Percentiles rank a stretch among this genome's conserved stretches.
These are phyloP conservation scores for Prorocentrum cordatum DNA, from an alignment of 169 alveolate genomes.

Conservation along the genomic window DNA sequence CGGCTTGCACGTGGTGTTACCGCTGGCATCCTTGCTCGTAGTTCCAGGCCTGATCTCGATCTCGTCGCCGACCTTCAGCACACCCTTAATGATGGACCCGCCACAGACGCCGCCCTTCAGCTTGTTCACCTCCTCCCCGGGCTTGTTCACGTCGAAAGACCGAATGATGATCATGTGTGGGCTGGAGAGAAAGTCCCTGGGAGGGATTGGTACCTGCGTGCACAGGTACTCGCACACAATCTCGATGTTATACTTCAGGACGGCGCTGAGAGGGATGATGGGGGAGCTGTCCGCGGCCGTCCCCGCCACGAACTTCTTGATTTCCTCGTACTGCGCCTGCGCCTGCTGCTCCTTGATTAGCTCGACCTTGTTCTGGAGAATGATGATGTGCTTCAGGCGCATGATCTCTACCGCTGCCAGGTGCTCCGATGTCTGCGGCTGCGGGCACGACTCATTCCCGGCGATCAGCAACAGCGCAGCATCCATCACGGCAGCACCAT, in stretches of 20 bases:
- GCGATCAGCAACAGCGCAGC: constrained; percentile 92
- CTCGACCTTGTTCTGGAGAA: constrained; percentile 88
- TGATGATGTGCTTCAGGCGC: constrained; percentile 94
- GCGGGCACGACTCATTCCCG: constrained; percentile 62
- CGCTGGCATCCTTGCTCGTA: constrained; percentile 4
- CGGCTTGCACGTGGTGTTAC: not conserved
- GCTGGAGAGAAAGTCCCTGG: constrained; percentile 92
- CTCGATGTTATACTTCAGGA: constrained; percentile 93
- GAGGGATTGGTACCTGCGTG: constrained; percentile 91
- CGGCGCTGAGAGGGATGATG: constrained; percentile 72
- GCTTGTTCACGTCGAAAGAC: constrained; percentile 98
- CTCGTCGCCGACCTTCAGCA: constrained; percentile 64
- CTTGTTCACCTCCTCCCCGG: constrained; percentile 95
- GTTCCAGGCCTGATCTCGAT: constrained; percentile 24
- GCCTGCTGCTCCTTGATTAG: constrained; percentile 93
- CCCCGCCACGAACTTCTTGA: constrained; percentile 85
- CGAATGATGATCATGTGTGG: constrained; percentile 97
- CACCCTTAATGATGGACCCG: constrained; percentile 92
- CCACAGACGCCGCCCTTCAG: constrained; percentile 99
- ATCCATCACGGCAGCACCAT: constrained; percentile 99
- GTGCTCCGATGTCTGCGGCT: constrained; percentile 86
- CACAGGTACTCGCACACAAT: constrained; percentile 89
- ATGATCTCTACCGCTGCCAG: constrained; percentile 99
- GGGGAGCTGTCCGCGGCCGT: constrained; percentile 87
- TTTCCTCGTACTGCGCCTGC: constrained; percentile 90